Conservation (phyloP, 2,329 filamentous ascomycete species). For the Xylogone sp. region DNA sequence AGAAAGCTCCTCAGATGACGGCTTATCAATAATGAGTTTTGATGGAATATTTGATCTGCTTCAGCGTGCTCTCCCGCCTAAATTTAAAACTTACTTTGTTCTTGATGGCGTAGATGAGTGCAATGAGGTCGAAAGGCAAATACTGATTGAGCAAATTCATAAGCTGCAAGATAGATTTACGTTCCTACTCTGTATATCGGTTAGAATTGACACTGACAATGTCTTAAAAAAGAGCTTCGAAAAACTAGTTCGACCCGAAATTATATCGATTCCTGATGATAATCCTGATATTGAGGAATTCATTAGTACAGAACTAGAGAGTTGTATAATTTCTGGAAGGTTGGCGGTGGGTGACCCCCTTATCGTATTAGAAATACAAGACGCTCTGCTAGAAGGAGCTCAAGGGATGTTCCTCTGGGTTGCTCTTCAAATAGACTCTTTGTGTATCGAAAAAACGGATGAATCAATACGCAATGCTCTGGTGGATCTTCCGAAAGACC, state of each 20-base stretch:
- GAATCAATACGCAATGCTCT: conserved; percentile 30
- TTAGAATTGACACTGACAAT: conserved; percentile 17
- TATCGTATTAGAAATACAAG: conserved; percentile 24
- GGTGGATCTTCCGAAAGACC: conserved; percentile 24
- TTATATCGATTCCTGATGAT: conserved; percentile 20
- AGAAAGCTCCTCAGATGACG: conserved; percentile 1
- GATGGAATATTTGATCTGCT: conserved; percentile 21
- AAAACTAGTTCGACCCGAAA: conserved; percentile 6
- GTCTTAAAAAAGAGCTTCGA: conserved; percentile 7
- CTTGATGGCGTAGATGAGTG: conserved; percentile 33
- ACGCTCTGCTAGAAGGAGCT: conserved; percentile 22
- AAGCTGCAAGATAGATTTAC: conserved; percentile 19
- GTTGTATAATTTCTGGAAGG: conserved; percentile 12
- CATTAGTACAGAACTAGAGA: conserved; percentile 23
- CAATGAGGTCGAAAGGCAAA: conserved; percentile 4
- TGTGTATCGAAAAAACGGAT: conserved; percentile 34
- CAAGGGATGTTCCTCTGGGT: conserved; percentile 38
- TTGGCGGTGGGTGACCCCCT: conserved; percentile 21
- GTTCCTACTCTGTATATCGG: conserved; percentile 23
- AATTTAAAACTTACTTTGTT: conserved; percentile 26
- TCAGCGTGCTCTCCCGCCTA: conserved; percentile 10
- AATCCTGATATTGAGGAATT: conserved; percentile 23
- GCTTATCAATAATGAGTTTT: conserved; percentile 8
- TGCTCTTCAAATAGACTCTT: conserved; percentile 29
- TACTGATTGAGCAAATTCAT: conserved; percentile 14